Conservation (phyloP, 352 stramenopile species). For the Thalassiosira livingstoniorum region DNA sequence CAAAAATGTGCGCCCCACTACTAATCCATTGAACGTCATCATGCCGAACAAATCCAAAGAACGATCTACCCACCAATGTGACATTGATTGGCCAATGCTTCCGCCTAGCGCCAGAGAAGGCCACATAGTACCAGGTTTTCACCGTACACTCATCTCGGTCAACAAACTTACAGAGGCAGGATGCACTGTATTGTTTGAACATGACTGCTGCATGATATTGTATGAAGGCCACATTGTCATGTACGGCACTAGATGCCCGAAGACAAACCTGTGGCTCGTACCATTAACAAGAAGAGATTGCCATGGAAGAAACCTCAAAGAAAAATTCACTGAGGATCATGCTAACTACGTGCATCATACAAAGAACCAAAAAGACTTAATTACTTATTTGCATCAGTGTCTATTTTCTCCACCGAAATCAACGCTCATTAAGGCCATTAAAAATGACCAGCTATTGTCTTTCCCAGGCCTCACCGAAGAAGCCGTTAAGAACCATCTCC, state of each 20-base stretch:
- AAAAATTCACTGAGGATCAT: too few relatives aligned
- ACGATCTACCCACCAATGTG: conserved; percentile 30
- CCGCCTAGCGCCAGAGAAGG: conserved; percentile 3
- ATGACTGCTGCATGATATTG: neutral
- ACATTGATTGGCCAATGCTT: conserved; percentile 32
- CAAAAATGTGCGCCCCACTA: conserved; percentile 10
- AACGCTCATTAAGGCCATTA: neutral
- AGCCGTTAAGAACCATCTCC: neutral
- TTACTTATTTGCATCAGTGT: conserved; percentile 11
- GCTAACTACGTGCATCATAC: neutral
- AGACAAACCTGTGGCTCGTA: conserved; percentile 4
- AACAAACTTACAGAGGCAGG: conserved; percentile 29
- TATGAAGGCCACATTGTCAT: conserved; percentile 16
- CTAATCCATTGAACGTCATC: conserved; percentile 17
- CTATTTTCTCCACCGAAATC: neutral
- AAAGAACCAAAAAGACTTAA: neutral
- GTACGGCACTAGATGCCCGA: neutral
- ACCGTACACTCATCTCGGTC: conserved; percentile 31
- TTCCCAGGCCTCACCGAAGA: neutral
- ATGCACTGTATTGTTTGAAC: conserved; percentile 44
- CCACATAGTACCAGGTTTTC: conserved; percentile 43
- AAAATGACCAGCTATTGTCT: neutral
- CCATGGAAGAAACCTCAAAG: too few relatives aligned
- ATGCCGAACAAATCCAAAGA: conserved; percentile 21
- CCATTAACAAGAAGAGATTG: neutral